A percentile compares a stretch with the other conserved stretches of the same genome.
Conservation (phyloP, 345 rosid genomes). For the Hevea brasiliensis region DNA sequence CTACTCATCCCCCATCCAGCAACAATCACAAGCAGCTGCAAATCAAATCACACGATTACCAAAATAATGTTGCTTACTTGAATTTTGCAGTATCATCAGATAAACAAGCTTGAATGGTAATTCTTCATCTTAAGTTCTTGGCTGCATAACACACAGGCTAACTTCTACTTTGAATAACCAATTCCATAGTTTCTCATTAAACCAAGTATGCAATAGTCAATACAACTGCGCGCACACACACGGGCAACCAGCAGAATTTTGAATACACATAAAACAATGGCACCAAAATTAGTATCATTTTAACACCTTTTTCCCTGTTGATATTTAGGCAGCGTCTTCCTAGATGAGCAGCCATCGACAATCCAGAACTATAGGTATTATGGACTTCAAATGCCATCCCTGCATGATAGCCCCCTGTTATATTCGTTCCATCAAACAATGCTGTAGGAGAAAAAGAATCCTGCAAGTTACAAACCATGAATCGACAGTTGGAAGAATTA, state of each 20-base stretch:
- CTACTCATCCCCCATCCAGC: neutral
- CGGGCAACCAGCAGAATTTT: neutral
- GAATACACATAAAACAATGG: constrained; percentile 7
- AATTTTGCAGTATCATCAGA: neutral
- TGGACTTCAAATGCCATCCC: constrained; percentile 21
- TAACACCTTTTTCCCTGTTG: constrained; percentile 10
- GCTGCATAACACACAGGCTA: neutral
- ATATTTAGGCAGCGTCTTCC: constrained; percentile 19
- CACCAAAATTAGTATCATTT: neutral
- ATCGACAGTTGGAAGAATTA: constrained; percentile 20
- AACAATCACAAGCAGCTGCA: constrained; percentile 3
- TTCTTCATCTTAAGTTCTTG: neutral
- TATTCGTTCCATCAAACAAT: constrained; percentile 15
- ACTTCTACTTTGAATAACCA: constrained; percentile 7
- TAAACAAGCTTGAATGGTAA: neutral
- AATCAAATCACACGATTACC: neutral
- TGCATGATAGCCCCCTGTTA: constrained; percentile 11
- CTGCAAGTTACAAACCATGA: constrained; percentile 39
- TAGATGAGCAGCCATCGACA: constrained; percentile 13
- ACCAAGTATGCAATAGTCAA: neutral
- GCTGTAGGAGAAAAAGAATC: constrained; percentile 21
- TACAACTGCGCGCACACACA: neutral
- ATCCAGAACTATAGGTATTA: neutral
- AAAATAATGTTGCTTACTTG: neutral
- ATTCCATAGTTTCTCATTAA: constrained; percentile 4